These are phyloP conservation scores for Aphanomyces invadans DNA, from an alignment of 352 stramenopile genomes.

Conservation along the genomic window DNA sequence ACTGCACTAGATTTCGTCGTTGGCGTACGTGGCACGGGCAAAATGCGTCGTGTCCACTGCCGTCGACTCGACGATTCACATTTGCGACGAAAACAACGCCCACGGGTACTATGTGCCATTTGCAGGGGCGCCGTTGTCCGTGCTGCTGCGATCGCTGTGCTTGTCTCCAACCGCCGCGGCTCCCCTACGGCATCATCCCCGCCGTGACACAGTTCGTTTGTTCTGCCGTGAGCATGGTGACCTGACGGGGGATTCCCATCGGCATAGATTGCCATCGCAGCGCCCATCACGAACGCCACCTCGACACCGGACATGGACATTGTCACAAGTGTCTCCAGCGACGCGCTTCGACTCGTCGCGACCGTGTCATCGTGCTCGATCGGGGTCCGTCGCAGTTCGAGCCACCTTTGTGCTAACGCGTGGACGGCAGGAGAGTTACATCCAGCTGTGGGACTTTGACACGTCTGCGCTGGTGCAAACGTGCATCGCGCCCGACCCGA, in stretches of 20 bases:
- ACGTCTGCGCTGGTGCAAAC: constrained; percentile 54
- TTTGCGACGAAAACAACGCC: constrained; percentile 65
- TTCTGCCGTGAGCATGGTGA: too few species aligned
- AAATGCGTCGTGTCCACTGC: constrained; percentile 63
- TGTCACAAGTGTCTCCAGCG: neutral
- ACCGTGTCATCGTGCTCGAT: neutral
- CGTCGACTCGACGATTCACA: constrained; percentile 47
- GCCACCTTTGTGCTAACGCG: neutral
- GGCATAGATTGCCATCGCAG: neutral
- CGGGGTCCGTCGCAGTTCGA: neutral
- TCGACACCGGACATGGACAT: constrained; percentile 2
- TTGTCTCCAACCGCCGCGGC: neutral
- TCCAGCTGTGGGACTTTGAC: constrained; percentile 73
- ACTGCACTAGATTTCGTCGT: constrained; percentile 29
- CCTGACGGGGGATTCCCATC: too few species aligned
- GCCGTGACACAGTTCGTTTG: neutral
- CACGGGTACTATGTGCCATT: constrained; percentile 63
- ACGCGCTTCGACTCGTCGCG: neutral
- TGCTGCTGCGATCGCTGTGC: constrained; percentile 23
- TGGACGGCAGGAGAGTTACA: constrained; percentile 40
- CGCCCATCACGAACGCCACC: neutral
- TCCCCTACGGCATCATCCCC: neutral
- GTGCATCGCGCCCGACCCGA: constrained; percentile 31
- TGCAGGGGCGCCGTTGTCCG: constrained; percentile 46
- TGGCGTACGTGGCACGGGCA: constrained; percentile 49